Evolutionary conservation across 2,329 filamentous ascomycete genomes (phyloP), one percentile per base, ranked within the genome.

Genomic region (Hypoxylon sp.): DNA sequence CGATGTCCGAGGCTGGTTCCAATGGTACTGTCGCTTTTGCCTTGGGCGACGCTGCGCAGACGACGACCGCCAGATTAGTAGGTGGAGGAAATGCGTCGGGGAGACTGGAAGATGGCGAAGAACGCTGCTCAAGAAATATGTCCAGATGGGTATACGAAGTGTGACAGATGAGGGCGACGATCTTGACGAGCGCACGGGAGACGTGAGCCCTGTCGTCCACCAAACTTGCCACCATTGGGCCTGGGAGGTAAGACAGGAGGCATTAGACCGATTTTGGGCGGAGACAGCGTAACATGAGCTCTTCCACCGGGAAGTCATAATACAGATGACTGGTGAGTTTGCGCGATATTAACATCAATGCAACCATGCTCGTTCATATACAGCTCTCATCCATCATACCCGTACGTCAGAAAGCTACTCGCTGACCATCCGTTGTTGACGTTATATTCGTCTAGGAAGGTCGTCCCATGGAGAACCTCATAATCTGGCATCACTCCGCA

Each of bases 191-290:
- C 70, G 74, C 36, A 70, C 70, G 22, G 70, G 64, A 9, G 81
- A 84, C 44, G 83, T 86, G 8, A 85, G 83, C 74, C 84, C 84
- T 0, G 84, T 85, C 1, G 81, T 86, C 71, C 84, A 85, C 75
- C 84, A 86, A 77, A 86, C 84, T 4, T 86, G 84, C 65, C 82
- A 84, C 71, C 84, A 87, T 69, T 86, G 83, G 84, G 84, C 81
- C 0, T 85, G 79, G 72, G 82, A 85, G 71, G 79, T 84, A 2
- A 76, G 81, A 36, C 83, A 85, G 73, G 79, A 81, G 57, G 79
- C 80, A 53, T 65, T 85, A 64, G 83, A 85, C 75, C 76, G 76
- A 45, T 83, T 79, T 48, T 85, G 83, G 84, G 67, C 40, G 14
- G 71, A 73, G 24, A 61, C 65, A 8, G 66, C 22, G 11, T 68